These are phyloP conservation scores for Solanum aculeatissimum DNA, from an alignment of 305 asterid species.

Conservation along the genomic window DNA sequence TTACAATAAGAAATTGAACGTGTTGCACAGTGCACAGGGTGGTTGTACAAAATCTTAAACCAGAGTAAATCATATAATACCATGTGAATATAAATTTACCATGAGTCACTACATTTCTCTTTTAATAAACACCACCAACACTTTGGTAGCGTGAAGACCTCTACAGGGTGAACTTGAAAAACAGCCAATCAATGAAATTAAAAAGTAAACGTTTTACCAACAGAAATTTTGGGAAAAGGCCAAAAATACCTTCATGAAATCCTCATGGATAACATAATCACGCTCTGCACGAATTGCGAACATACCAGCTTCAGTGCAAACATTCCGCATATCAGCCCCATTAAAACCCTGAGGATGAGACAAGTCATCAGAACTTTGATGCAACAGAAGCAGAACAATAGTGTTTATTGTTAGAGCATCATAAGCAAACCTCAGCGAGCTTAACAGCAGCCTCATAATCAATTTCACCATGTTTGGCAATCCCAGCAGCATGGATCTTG, in stretches of 20 bases:
- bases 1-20: background rate
- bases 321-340: slow-evolving; percentile 81
- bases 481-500: slow-evolving; percentile 90
- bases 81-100: background rate
- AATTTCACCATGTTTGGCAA: slow-evolving; percentile 96
- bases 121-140: background rate
- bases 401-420: background rate
- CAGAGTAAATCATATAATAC: background rate
- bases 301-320: slow-evolving; percentile 94
- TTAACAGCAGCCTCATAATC: slow-evolving; percentile 94
- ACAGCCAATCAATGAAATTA: background rate
- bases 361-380: background rate
- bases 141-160: background rate
- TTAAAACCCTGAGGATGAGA: slow-evolving; percentile 48
- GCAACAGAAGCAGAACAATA: background rate
- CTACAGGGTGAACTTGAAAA: background rate
- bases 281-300: slow-evolving; percentile 83
- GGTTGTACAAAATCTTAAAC: background rate
- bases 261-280: slow-evolving; percentile 96
- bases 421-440: slow-evolving; percentile 77
- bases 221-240: background rate
- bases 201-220: background rate
- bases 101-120: background rate
- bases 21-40: background rate
- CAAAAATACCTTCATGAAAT: slow-evolving; percentile 43